These are phyloP conservation scores for Colletotrichum orbiculare DNA, from an alignment of 2,329 filamentous ascomycete genomes.

Conservation along the genomic window DNA sequence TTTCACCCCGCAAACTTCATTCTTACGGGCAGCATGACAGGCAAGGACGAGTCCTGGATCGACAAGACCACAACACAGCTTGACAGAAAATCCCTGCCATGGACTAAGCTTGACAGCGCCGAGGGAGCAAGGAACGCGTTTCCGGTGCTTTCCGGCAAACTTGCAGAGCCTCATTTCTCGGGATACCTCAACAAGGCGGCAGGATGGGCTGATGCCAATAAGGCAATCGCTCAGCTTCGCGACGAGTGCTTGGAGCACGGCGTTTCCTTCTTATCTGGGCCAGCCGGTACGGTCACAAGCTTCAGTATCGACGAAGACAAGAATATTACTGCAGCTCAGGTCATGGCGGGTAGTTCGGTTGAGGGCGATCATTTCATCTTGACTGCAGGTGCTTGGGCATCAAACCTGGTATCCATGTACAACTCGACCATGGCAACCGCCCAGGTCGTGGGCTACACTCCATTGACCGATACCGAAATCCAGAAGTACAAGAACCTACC, in stretches of 20 bases:
- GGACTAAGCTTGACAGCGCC: conserved; percentile 5
- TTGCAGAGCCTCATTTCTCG: conserved; percentile 38
- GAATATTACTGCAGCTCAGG: conserved; percentile 15
- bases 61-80: conserved; percentile 17
- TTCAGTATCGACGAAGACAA: conserved; percentile 38
- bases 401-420: conserved; percentile 63
- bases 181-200: conserved; percentile 48
- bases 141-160: conserved; percentile 20
- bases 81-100: conserved; percentile 14
- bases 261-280: conserved; percentile 45
- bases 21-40: conserved; percentile 31
- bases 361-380: conserved; percentile 53
- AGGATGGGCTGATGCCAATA: conserved; percentile 41
- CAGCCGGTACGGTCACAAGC: conserved; percentile 42
- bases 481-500: conserved; percentile 63
- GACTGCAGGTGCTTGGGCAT: conserved; percentile 76
- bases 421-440: conserved; percentile 73
- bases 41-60: conserved; percentile 14
- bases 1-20: conserved; percentile 6
- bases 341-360: not conserved
- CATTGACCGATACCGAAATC: conserved; percentile 69
- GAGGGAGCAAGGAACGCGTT: conserved; percentile 7
- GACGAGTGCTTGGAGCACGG: conserved; percentile 35
- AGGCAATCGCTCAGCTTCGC: conserved; percentile 27
- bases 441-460: conserved; percentile 74